These are phyloP conservation scores for Dentipellis sp. DNA, from an alignment of 768 basidiomycete species.

Conservation along the genomic window DNA sequence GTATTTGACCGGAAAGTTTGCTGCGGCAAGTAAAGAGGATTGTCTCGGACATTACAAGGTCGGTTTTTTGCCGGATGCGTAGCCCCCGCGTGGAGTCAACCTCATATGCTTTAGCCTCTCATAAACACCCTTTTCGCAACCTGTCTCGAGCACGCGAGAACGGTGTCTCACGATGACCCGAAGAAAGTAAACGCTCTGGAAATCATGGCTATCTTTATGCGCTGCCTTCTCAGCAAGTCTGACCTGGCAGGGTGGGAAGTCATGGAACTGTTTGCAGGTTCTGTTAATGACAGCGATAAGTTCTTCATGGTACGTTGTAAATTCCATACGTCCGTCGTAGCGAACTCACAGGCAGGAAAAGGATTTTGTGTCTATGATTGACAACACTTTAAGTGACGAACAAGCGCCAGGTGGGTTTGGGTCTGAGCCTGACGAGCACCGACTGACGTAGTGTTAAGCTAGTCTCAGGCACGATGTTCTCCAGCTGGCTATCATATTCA, in stretches of 20 bases:
- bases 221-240: slow-evolving; percentile 42
- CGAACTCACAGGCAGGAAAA: slow-evolving; percentile 15
- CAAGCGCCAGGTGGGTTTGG: slow-evolving; percentile 32
- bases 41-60: slow-evolving; percentile 47
- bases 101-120: slow-evolving; percentile 31
- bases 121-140: slow-evolving; percentile 36
- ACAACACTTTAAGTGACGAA: slow-evolving; percentile 35
- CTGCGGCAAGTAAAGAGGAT: slow-evolving; percentile 35
- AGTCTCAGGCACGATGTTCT: slow-evolving; percentile 41
- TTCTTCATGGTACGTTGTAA: slow-evolving; percentile 40
- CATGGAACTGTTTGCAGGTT: slow-evolving; percentile 61
- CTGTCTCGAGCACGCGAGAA: slow-evolving; percentile 33
- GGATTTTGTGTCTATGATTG: slow-evolving; percentile 42
- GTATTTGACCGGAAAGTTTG: slow-evolving; percentile 33
- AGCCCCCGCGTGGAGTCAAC: not conserved
- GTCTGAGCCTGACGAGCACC: not conserved
- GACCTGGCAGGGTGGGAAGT: slow-evolving; percentile 59
- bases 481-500: slow-evolving; percentile 48
- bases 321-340: not conserved
- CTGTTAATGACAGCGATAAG: slow-evolving; percentile 45
- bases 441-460: slow-evolving; percentile 27
- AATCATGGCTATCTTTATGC: slow-evolving; percentile 38
- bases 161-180: slow-evolving; percentile 23
- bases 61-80: not conserved
- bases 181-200: slow-evolving; percentile 38